These are phyloP conservation scores for Plantago major DNA, from an alignment of 257 asterid species.

Conservation along the genomic window DNA sequence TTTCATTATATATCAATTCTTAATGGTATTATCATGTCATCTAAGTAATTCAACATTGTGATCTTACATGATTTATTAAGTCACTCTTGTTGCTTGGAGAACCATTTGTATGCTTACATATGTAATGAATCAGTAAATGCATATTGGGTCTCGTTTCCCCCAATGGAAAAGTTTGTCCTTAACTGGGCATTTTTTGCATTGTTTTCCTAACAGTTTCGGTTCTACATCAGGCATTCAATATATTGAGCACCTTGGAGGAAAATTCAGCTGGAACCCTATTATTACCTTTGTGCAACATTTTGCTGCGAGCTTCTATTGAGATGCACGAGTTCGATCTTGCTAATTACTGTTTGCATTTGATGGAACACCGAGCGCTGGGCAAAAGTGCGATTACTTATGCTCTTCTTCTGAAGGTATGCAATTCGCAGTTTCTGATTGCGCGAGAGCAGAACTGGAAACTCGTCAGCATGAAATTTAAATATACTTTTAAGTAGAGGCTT, in stretches of 20 bases:
- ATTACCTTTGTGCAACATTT: conserved; percentile 54
- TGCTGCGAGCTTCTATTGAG: conserved; percentile 53
- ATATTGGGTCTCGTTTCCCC: neutral
- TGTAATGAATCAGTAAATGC: neutral
- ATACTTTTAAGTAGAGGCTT: too few species aligned
- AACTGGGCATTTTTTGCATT: neutral
- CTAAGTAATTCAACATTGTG: conserved; percentile 3
- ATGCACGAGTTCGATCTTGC: conserved; percentile 42
- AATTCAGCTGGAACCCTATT: conserved; percentile 45
- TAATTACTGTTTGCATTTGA: conserved; percentile 57
- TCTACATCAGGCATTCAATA: conserved; percentile 54
- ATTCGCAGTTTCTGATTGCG: neutral
- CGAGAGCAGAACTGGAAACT: too few species aligned
- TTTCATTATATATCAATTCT: neutral
- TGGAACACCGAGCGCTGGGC: conserved; percentile 73
- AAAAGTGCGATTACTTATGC: conserved; percentile 60
- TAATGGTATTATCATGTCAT: neutral
- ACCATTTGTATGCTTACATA: neutral
- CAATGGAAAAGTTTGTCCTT: neutral
- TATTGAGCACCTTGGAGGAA: conserved; percentile 44
- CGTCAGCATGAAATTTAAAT: too few species aligned
- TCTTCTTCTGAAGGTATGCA: conserved; percentile 73
- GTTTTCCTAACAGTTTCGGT: conserved; percentile 9
- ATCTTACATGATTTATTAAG: conserved; percentile 2
- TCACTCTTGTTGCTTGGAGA: neutral